Evolutionary conservation across 495 filamentous ascomycete genomes (phyloP).

Genomic region (Sabuloglossum arenarium): DNA sequence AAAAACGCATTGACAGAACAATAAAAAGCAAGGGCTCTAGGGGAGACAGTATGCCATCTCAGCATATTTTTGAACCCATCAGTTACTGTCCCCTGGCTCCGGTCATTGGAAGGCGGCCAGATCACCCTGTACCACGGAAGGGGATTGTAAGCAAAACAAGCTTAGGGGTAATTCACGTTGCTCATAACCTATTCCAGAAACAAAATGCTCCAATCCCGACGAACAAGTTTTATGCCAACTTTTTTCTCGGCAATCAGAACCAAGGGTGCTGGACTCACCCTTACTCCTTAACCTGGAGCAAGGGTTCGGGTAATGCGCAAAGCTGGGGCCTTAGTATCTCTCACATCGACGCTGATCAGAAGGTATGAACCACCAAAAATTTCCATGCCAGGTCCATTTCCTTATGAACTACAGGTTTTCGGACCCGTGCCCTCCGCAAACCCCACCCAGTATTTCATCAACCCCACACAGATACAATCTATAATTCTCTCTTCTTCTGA

Average conservation of each 20-base stretch:
- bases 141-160: conserved; percentile 22
- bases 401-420: conserved; percentile 5
- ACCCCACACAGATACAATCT: conserved; percentile 60
- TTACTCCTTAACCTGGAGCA: conserved; percentile 61
- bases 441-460: conserved; percentile 50
- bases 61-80: conserved; percentile 35
- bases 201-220: conserved; percentile 40
- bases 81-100: conserved; percentile 34
- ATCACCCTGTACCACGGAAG: conserved; percentile 29
- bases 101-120: conserved; percentile 26
- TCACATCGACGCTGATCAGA: conserved; percentile 43
- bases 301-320: conserved; percentile 37
- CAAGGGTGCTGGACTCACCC: conserved; percentile 63
- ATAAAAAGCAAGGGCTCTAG: too few species aligned
- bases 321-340: conserved; percentile 64
- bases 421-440: conserved; percentile 21
- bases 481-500: conserved; percentile 60
- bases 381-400: not conserved
- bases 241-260: conserved; percentile 58
- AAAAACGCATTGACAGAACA: too few species aligned
- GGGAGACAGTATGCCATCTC: not conserved
- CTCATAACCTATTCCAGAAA: conserved; percentile 11
- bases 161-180: not conserved
- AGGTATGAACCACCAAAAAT: conserved; percentile 30
- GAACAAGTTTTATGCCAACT: conserved; percentile 87